Conservation (phyloP, 2,329 filamentous ascomycete species). For the Aspergillus calidoustus region DNA sequence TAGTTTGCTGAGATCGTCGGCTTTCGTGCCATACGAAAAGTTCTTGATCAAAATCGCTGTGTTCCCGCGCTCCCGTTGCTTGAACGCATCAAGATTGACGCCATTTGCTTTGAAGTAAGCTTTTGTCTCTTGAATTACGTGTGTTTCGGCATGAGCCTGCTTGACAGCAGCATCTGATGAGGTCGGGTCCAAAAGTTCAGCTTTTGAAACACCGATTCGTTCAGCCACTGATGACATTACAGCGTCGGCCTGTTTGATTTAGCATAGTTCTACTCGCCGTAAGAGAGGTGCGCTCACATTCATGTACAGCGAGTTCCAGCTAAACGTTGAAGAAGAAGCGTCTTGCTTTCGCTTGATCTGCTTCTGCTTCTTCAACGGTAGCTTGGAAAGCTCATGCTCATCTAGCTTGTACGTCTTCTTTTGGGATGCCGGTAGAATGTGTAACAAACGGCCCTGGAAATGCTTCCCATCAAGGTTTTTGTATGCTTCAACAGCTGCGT, state of each 20-base stretch:
- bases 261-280: conserved; percentile 15
- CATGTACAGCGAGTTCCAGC: conserved; percentile 99
- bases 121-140: conserved; percentile 95
- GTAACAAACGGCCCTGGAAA: conserved; percentile 90
- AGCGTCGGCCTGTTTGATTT: conserved; percentile 65
- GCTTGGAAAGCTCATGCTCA: conserved; percentile 85
- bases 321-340: conserved; percentile 78
- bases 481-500: conserved; percentile 78
- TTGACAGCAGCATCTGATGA: conserved; percentile 93
- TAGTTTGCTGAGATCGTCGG: conserved; percentile 76
- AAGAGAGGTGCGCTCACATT: conserved; percentile 61
- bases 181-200: conserved; percentile 91
- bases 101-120: conserved; percentile 86
- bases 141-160: conserved; percentile 94
- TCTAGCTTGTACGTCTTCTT: conserved; percentile 84
- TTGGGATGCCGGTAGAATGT: conserved; percentile 81
- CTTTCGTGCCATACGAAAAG: conserved; percentile 80
- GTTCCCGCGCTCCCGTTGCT: conserved; percentile 80
- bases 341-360: conserved; percentile 84
- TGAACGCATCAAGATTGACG: conserved; percentile 91
- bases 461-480: conserved; percentile 78
- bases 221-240: conserved; percentile 88
- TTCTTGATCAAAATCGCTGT: conserved; percentile 92
- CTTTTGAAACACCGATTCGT: conserved; percentile 86
- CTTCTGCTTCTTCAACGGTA: conserved; percentile 93